Percentiles rank a stretch among this genome's conserved stretches.
Evolutionary conservation across 768 basidiomycete genomes (phyloP).

Genomic region (Calocera cornea): DNA sequence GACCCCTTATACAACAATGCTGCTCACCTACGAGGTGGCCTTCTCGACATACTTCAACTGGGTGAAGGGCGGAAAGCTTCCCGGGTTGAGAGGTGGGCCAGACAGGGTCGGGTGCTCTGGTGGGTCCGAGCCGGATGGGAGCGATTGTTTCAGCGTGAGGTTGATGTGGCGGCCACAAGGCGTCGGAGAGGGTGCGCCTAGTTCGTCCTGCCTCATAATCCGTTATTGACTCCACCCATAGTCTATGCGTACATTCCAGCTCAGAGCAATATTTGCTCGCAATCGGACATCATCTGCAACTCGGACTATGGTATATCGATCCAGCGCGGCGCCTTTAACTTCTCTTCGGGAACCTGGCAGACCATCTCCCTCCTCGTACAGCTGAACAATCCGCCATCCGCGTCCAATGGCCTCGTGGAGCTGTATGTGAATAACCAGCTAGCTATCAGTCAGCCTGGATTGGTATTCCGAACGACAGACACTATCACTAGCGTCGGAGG

Average conservation of each 20-base stretch:
- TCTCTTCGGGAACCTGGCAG: constrained; percentile 44
- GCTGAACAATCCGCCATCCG: constrained; percentile 56
- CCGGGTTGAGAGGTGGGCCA: constrained; percentile 58
- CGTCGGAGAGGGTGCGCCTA: constrained; percentile 49
- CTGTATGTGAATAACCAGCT: constrained; percentile 59
- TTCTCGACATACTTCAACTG: constrained; percentile 54
- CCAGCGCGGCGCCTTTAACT: constrained; percentile 23
- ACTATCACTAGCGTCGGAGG: constrained; percentile 44
- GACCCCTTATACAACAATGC: constrained; percentile 46
- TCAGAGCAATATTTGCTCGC: constrained; percentile 43
- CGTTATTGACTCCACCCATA: constrained; percentile 21
- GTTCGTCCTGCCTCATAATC: constrained; percentile 1
- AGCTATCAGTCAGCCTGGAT: constrained; percentile 43
- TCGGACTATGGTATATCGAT: constrained; percentile 22
- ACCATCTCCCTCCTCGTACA: constrained; percentile 61
- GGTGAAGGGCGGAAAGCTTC: constrained; percentile 65
- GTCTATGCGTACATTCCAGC: constrained; percentile 73
- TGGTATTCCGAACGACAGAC: constrained; percentile 48
- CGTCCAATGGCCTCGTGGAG: constrained; percentile 60
- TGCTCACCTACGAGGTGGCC: constrained; percentile 60
- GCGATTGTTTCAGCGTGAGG: constrained; percentile 57
- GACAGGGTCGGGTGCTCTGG: constrained; percentile 54
- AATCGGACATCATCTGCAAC: constrained; percentile 38
- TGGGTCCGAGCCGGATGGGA: constrained; percentile 47
- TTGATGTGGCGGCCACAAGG: constrained; percentile 63